phyloP scores from a whole-genome alignment of 352 stramenopile genomes.

The Phytophthora sansomeana region DNA sequence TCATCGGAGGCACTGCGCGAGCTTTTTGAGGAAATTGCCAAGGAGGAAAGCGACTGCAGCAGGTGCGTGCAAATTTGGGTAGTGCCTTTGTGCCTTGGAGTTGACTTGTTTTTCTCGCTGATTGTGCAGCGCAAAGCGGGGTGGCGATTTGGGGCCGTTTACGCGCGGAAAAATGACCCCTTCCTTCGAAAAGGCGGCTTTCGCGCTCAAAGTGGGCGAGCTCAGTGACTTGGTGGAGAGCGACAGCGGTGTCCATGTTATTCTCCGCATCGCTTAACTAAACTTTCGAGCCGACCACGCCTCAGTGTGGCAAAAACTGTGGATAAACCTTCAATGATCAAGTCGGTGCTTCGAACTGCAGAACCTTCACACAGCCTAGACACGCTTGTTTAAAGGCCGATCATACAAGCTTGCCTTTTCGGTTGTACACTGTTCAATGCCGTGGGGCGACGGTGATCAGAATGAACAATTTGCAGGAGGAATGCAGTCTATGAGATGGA shows the following conservation, averaged over 20 bases:
- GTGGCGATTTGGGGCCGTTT: slow-evolving; percentile 92
- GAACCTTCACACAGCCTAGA: slow-evolving; percentile 6
- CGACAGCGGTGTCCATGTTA: slow-evolving; percentile 97
- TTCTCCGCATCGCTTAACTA: slow-evolving; percentile 90
- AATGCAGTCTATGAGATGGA: slow-evolving; percentile 37
- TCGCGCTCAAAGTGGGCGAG: slow-evolving; percentile 93
- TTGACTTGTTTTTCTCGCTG: slow-evolving; percentile 2
- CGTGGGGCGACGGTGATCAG: background rate
- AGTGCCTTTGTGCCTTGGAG: background rate
- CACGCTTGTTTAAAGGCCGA: slow-evolving; percentile 7
- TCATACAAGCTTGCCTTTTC: slow-evolving; percentile 1
- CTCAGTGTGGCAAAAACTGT: slow-evolving; percentile 5
- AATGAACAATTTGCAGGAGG: background rate
- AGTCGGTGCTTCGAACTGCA: slow-evolving; percentile 8
- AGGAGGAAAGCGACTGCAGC: slow-evolving; percentile 90
- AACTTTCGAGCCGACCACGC: slow-evolving; percentile 3
- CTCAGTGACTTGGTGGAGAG: slow-evolving; percentile 96
- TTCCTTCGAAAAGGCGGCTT: slow-evolving; percentile 92
- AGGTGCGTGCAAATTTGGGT: slow-evolving; percentile 48
- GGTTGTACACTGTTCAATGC: background rate
- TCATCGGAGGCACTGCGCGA: slow-evolving; percentile 57
- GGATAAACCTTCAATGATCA: slow-evolving; percentile 19
- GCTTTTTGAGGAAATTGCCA: slow-evolving; percentile 88
- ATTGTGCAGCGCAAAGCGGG: slow-evolving; percentile 84
- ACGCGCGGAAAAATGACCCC: slow-evolving; percentile 93